Conservation (phyloP, 140 eudicot genomes). For the Anethum foeniculum region DNA sequence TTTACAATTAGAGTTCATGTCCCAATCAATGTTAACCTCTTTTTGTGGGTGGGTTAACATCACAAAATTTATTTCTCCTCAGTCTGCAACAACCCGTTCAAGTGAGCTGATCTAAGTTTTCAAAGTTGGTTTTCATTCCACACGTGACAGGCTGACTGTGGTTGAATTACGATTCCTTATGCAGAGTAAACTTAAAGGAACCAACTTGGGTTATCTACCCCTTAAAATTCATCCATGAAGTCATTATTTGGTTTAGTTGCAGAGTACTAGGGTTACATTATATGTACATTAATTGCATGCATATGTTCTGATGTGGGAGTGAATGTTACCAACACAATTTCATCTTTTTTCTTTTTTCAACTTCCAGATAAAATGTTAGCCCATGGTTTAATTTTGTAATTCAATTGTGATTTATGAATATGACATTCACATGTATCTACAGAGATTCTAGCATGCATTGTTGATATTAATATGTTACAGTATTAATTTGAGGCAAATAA, state of each 20-base stretch:
- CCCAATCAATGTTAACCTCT: not conserved
- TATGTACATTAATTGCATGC: not conserved
- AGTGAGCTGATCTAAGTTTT: not conserved
- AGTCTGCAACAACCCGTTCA: not conserved
- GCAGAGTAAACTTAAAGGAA: not conserved
- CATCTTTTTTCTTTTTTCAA: no score
- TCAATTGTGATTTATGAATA: not conserved
- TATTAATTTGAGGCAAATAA: constrained; percentile 10
- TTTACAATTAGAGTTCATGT: not conserved
- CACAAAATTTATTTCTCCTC: not conserved
- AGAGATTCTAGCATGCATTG: not conserved
- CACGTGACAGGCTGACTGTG: not conserved
- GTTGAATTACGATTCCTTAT: not conserved
- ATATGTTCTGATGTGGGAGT: not conserved
- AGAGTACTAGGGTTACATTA: not conserved
- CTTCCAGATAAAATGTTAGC: not conserved
- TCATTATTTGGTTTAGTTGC: not conserved
- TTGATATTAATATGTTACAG: not conserved
- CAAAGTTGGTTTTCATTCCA: not conserved
- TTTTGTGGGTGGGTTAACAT: not conserved
- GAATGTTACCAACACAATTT: not conserved
- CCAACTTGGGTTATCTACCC: not conserved
- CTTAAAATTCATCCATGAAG: not conserved
- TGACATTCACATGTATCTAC: not conserved
- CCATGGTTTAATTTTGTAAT: not conserved